Conservation (phyloP, 495 filamentous ascomycete genomes). For the Penicillium bialowiezense region DNA sequence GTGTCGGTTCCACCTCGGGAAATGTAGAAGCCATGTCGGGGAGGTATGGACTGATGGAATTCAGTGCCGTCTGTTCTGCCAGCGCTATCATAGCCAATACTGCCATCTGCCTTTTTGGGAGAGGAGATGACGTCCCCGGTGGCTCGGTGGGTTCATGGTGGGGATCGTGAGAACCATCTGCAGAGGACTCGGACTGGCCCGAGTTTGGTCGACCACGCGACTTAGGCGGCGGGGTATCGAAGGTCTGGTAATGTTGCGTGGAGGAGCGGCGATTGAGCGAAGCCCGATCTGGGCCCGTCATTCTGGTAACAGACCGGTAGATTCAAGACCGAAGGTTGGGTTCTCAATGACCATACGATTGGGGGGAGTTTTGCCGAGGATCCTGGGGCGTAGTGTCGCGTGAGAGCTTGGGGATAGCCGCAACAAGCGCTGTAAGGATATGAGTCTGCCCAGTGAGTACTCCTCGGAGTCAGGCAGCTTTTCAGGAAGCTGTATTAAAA, state of each 20-base stretch:
- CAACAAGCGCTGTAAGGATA: neutral
- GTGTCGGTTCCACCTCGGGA: constrained; percentile 64
- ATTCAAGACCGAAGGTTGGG: neutral
- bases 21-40: constrained; percentile 88
- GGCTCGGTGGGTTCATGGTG: constrained; percentile 28
- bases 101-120: constrained; percentile 78
- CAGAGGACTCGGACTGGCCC: constrained; percentile 44
- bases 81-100: constrained; percentile 86
- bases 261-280: constrained; percentile 61
- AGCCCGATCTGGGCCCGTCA: constrained; percentile 29
- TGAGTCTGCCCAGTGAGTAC: neutral
- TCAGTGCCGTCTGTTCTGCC: constrained; percentile 92
- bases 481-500: neutral
- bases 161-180: constrained; percentile 17
- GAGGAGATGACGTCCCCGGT: constrained; percentile 53
- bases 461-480: neutral
- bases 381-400: constrained; percentile 13
- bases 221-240: constrained; percentile 83
- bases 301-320: constrained; percentile 12
- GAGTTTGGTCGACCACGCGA: constrained; percentile 64
- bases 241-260: constrained; percentile 87
- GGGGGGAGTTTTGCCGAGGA: constrained; percentile 5
- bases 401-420: neutral
- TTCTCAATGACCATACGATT: constrained; percentile 10
- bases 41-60: constrained; percentile 94